Percentiles rank a stretch among this genome's conserved stretches.
Evolutionary conservation across 169 alveolate species (phyloP).

Genomic region (Condylostoma magnum): DNA sequence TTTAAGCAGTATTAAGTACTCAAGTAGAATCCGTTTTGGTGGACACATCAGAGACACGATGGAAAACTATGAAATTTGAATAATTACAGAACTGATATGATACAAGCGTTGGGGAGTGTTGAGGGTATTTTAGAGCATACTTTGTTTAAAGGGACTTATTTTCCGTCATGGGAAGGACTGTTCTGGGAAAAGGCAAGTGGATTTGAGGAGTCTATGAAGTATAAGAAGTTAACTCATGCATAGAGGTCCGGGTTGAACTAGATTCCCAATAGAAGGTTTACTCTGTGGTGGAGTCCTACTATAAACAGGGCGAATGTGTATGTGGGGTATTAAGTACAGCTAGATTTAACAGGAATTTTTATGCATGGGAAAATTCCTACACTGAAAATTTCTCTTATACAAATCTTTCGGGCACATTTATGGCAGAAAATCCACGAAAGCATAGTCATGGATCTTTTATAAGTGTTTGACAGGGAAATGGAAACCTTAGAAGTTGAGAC

Average conservation of each 20-base stretch:
- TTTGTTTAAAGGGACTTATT: conserved; percentile 99
- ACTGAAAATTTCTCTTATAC: conserved; percentile 97
- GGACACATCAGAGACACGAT: conserved; percentile 99
- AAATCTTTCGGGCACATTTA: conserved; percentile 99
- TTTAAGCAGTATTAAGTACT: conserved; percentile 96
- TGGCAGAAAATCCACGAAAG: conserved; percentile 99
- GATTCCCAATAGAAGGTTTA: conserved; percentile 99
- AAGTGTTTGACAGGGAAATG: conserved; percentile 98
- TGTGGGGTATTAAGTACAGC: conserved; percentile 99
- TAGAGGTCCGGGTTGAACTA: conserved; percentile 98
- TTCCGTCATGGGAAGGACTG: conserved; percentile 99
- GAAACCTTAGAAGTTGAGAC: conserved; percentile 98
- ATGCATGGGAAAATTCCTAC: conserved; percentile 99
- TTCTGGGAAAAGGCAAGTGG: conserved; percentile 99
- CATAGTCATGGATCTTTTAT: conserved; percentile 99
- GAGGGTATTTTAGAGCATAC: conserved; percentile 99
- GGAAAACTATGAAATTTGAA: conserved; percentile 99
- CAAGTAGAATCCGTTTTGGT: conserved; percentile 99
- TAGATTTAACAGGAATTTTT: conserved; percentile 99
- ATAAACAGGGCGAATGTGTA: conserved; percentile 99
- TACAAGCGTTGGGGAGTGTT: conserved; percentile 99
- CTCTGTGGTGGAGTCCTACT: conserved; percentile 99
- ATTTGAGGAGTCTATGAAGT: conserved; percentile 99
- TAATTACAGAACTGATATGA: conserved; percentile 99
- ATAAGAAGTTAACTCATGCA: conserved; percentile 99